A percentile compares a stretch with the other conserved stretches of the same genome.
phyloP scores from a whole-genome alignment of 1,139 yeast genomes.

The Nakaseomyces glabratus region DNA sequence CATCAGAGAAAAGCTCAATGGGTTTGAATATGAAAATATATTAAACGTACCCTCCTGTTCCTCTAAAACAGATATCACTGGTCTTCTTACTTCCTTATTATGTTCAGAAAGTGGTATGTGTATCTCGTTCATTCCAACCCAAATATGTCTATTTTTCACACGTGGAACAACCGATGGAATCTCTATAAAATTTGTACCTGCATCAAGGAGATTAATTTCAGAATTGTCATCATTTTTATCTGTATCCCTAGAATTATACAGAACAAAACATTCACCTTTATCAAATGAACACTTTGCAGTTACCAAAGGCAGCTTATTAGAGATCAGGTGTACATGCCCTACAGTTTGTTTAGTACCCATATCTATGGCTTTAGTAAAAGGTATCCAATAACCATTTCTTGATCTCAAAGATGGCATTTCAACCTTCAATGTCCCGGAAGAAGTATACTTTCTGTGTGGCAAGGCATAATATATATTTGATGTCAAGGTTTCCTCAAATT shows the following conservation, averaged over 20 bases:
- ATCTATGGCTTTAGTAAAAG: slow-evolving; percentile 4
- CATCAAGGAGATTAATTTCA: slow-evolving; percentile 34
- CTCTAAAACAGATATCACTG: slow-evolving; percentile 37
- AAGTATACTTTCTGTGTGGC: no score
- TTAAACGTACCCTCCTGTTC: slow-evolving; percentile 36
- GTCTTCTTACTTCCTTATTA: slow-evolving; percentile 42
- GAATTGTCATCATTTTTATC: slow-evolving; percentile 14
- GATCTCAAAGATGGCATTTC: no score
- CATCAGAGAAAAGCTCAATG: not conserved
- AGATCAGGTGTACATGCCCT: slow-evolving; percentile 36
- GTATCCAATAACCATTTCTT: no score
- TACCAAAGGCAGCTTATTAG: slow-evolving; percentile 38
- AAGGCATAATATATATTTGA: no score
- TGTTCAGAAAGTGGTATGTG: slow-evolving; percentile 27
- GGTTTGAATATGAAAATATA: not conserved
- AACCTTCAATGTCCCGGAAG: not conserved
- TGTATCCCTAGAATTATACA: slow-evolving; percentile 22
- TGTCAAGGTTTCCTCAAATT: no score
- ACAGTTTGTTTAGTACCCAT: slow-evolving; percentile 10
- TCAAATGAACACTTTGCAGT: slow-evolving; percentile 38
- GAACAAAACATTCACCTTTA: slow-evolving; percentile 35
- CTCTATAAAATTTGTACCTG: slow-evolving; percentile 41
- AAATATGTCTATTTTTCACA: slow-evolving; percentile 36
- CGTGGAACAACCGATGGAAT: slow-evolving; percentile 33
- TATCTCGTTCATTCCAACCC: slow-evolving; percentile 44